phyloP scores from a whole-genome alignment of 139 green algal species.

The Marvania coccoides region DNA sequence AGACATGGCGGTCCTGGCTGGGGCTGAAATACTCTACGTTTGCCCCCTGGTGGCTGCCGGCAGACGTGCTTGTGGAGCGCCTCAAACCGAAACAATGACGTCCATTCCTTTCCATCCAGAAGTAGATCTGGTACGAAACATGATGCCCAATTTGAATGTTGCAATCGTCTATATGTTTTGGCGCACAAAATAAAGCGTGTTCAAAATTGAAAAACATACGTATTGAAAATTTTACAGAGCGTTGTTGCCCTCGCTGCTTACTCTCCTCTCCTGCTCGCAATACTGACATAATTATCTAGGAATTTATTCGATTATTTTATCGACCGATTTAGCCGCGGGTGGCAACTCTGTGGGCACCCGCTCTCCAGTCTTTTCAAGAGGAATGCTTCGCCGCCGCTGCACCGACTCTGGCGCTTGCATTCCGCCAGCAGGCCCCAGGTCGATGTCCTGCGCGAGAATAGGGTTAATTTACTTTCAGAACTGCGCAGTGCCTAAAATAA shows the following conservation, averaged over 20 bases:
- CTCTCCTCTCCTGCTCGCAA: too few relatives aligned
- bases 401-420: not conserved
- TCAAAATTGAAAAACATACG: not conserved
- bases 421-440: not conserved
- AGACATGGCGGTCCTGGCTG: slow-evolving; percentile 6
- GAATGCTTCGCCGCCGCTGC: not conserved
- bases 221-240: not conserved
- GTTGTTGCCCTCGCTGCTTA: too few relatives aligned
- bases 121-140: too few relatives aligned
- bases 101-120: too few relatives aligned
- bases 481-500: not conserved
- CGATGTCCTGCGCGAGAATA: not conserved
- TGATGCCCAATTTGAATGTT: not conserved
- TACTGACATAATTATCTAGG: too few relatives aligned
- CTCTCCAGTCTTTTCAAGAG: not conserved
- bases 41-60: not conserved
- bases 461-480: not conserved
- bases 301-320: slow-evolving; percentile 3
- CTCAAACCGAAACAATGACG: not conserved
- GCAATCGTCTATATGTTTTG: not conserved
- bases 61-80: not conserved
- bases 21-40: not conserved
- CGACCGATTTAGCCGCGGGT: not conserved
- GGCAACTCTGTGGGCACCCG: not conserved
- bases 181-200: not conserved